A percentile compares a stretch with the other conserved stretches of the same genome.
phyloP scores from a whole-genome alignment of 192 early-diverging fungal species.

The Chytriomyces sp. region DNA sequence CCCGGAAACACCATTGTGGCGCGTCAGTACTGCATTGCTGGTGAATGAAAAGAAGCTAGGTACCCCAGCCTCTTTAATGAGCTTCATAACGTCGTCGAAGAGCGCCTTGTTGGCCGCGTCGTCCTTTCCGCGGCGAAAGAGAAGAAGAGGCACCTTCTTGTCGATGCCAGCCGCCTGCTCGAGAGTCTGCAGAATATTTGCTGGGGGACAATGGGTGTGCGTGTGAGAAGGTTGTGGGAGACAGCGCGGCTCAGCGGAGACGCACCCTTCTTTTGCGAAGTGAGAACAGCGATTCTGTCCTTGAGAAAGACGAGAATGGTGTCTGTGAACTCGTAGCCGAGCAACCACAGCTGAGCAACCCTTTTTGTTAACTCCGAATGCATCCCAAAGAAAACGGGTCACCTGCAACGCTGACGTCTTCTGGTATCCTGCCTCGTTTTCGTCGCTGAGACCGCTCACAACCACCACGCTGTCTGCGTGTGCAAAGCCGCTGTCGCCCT shows the following conservation, averaged over 20 bases:
- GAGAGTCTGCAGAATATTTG: conserved; percentile 66
- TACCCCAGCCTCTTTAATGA: conserved; percentile 22
- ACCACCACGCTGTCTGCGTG: conserved; percentile 10
- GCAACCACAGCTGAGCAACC: conserved; percentile 77
- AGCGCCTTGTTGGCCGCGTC: conserved; percentile 67
- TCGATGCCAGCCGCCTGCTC: conserved; percentile 41
- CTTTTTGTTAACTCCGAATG: background rate
- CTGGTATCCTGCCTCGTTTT: conserved; percentile 73
- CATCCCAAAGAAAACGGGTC: conserved; percentile 38
- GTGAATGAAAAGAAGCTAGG: background rate
- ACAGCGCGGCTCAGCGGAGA: background rate
- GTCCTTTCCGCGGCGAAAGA: conserved; percentile 68
- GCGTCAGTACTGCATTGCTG: background rate
- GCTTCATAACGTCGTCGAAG: conserved; percentile 60
- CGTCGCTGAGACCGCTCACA: conserved; percentile 33
- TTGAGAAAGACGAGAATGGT: conserved; percentile 77
- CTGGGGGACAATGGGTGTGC: conserved; percentile 40
- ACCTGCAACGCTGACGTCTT: conserved; percentile 66
- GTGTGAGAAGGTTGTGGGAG: background rate
- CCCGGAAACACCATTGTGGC: background rate
- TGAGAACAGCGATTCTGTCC: conserved; percentile 76
- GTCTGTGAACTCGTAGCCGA: conserved; percentile 90
- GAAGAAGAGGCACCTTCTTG: conserved; percentile 64
- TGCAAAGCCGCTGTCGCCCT: conserved; percentile 17
- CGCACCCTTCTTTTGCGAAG: conserved; percentile 79